Conservation (phyloP, 768 basidiomycete species). For the Cubamyces sp. region DNA sequence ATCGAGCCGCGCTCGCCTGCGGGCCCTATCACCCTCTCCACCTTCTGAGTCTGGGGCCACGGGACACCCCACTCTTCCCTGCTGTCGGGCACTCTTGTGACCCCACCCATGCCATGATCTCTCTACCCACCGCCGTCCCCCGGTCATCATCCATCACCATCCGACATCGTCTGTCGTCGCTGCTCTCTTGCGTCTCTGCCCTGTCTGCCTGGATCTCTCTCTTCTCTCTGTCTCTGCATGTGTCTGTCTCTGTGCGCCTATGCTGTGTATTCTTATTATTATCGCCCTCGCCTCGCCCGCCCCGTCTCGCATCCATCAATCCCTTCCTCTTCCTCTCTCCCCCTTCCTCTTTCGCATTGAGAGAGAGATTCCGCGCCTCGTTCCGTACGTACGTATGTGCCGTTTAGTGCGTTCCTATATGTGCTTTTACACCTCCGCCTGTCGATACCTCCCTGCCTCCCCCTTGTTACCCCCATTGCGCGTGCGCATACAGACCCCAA, state of each 20-base stretch:
- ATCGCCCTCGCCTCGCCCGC: conserved; percentile 1
- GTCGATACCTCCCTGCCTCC: conserved; percentile 19
- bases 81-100: background rate
- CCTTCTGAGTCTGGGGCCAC: conserved; percentile 49
- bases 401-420: conserved; percentile 22
- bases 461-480: conserved; percentile 22
- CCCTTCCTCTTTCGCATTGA: background rate
- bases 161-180: background rate
- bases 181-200: background rate
- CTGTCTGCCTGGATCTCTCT: conserved; percentile 5
- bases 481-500: too few species aligned
- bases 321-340: background rate
- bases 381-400: conserved; percentile 12
- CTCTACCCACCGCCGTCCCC: background rate
- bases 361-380: background rate
- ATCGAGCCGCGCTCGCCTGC: conserved; percentile 48
- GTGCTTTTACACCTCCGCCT: conserved; percentile 17
- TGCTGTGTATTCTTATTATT: conserved; percentile 28
- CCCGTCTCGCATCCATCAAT: too few species aligned
- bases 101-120: background rate
- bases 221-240: conserved; percentile 7
- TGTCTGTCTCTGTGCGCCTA: conserved; percentile 19
- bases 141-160: too few species aligned
- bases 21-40: conserved; percentile 58
- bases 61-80: background rate